A percentile compares a stretch with the other conserved stretches of the same genome.
Evolutionary conservation across 2,329 filamentous ascomycete species (phyloP).

Genomic region (Triangularia setosa): DNA sequence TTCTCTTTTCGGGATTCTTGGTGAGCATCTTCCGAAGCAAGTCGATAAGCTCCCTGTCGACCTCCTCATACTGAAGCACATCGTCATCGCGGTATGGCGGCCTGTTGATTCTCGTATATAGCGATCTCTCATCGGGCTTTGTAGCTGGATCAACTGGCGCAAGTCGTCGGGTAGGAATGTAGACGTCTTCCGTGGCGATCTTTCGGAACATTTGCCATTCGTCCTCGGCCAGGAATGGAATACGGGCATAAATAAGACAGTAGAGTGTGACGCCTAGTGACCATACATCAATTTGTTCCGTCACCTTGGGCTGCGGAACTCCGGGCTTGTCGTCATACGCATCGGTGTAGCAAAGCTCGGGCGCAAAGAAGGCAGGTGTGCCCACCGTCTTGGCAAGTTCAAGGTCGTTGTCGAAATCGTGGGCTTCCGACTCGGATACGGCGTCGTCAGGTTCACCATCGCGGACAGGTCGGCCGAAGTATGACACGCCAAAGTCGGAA

Average conservation of each 20-base stretch:
- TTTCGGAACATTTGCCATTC: constrained; percentile 88
- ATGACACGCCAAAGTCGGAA: constrained; percentile 97
- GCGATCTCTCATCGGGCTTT: constrained; percentile 50
- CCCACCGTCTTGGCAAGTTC: constrained; percentile 98
- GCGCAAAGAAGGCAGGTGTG: constrained; percentile 95
- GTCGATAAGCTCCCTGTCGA: constrained; percentile 76
- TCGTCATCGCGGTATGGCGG: constrained; percentile 71
- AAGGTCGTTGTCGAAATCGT: constrained; percentile 85
- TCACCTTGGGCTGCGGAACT: constrained; percentile 64
- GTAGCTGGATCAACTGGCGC: constrained; percentile 65
- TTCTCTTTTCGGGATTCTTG: constrained; percentile 86
- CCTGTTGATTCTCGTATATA: constrained; percentile 55
- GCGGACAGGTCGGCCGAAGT: constrained; percentile 82
- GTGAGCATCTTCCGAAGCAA: constrained; percentile 74
- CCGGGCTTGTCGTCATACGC: constrained; percentile 48
- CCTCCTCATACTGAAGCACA: constrained; percentile 77
- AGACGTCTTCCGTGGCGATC: constrained; percentile 89
- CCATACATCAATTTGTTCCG: constrained; percentile 95
- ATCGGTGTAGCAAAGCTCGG: constrained; percentile 90
- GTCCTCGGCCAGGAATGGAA: constrained; percentile 88
- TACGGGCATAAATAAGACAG: constrained; percentile 88
- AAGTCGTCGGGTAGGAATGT: constrained; percentile 79
- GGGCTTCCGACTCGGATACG: constrained; percentile 74
- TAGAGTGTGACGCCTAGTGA: constrained; percentile 94
- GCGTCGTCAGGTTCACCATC: constrained; percentile 76